These are phyloP conservation scores for Avena eriantha DNA, from an alignment of 176 grass and related monocot species.

Conservation along the genomic window DNA sequence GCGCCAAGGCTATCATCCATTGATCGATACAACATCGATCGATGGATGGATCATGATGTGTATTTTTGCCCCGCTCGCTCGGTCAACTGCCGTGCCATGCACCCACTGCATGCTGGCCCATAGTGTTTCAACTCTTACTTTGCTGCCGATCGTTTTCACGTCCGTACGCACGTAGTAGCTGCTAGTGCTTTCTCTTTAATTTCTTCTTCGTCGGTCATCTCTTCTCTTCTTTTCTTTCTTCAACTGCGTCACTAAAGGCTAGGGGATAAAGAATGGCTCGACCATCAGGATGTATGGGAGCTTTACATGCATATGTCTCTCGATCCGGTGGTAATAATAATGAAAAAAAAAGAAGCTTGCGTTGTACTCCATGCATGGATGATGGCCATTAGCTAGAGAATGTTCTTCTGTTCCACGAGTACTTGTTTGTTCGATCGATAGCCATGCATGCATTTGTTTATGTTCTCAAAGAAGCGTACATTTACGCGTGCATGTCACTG, in stretches of 20 bases:
- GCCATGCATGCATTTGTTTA: not conserved
- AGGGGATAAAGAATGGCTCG: not conserved
- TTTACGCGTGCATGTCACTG: conserved; percentile 18
- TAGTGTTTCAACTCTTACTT: not conserved
- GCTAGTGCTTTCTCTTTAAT: conserved; percentile 16
- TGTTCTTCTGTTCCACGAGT: not conserved
- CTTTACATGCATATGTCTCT: conserved; percentile 20
- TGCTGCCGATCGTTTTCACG: conserved; percentile 37
- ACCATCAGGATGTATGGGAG: conserved; percentile 22
- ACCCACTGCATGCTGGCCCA: too few relatives aligned
- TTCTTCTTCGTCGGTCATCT: not conserved
- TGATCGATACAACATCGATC: not conserved
- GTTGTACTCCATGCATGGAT: not conserved
- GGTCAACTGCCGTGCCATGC: conserved; percentile 1
- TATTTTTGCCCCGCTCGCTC: conserved; percentile 35
- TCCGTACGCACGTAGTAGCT: not conserved
- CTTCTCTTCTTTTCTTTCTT: not conserved
- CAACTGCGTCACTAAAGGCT: conserved; percentile 30
- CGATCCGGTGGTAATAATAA: conserved; percentile 15
- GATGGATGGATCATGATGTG: not conserved
- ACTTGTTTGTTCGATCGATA: not conserved
- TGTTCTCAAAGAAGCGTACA: conserved; percentile 14
- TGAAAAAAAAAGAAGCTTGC: conserved; percentile 45
- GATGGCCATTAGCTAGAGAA: conserved; percentile 24
- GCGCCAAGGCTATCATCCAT: conserved; percentile 52